These are phyloP conservation scores for Melaleuca alternifolia DNA, from an alignment of 345 rosid species.

Conservation along the genomic window DNA sequence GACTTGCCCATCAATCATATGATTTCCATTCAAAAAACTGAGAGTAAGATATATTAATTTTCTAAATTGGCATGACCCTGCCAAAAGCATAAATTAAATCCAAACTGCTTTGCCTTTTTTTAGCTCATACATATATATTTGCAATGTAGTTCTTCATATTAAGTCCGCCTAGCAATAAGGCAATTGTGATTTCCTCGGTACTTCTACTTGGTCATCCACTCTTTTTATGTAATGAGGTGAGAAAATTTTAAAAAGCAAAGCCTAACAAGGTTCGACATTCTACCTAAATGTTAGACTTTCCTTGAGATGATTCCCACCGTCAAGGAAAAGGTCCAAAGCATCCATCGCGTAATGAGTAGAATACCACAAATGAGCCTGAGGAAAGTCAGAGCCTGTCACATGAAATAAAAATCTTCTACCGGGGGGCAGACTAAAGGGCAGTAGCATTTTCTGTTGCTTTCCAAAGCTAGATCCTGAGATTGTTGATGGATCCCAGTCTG, in stretches of 20 bases:
- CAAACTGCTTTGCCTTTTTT: not conserved
- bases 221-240: not conserved
- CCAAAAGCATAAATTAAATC: not conserved
- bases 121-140: not conserved
- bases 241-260: not conserved
- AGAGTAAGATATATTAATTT: not conserved
- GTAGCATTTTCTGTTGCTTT: constrained; percentile 19
- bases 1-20: not conserved
- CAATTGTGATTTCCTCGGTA: not conserved
- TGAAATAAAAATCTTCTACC: constrained; percentile 47
- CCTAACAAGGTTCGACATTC: not conserved
- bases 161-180: not conserved
- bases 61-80: not conserved
- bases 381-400: constrained; percentile 31
- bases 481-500: constrained; percentile 78
- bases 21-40: not conserved
- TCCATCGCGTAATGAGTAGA: constrained; percentile 40
- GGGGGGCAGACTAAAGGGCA: constrained; percentile 11
- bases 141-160: not conserved
- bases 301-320: constrained; percentile 50
- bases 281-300: constrained; percentile 81
- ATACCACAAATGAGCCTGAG: constrained; percentile 87
- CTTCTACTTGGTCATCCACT: not conserved
- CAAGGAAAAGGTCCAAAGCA: constrained; percentile 60
- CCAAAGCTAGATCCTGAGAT: constrained; percentile 11